phyloP scores from a whole-genome alignment of 352 stramenopile species.

The Phytopythium chamaehyphon region DNA sequence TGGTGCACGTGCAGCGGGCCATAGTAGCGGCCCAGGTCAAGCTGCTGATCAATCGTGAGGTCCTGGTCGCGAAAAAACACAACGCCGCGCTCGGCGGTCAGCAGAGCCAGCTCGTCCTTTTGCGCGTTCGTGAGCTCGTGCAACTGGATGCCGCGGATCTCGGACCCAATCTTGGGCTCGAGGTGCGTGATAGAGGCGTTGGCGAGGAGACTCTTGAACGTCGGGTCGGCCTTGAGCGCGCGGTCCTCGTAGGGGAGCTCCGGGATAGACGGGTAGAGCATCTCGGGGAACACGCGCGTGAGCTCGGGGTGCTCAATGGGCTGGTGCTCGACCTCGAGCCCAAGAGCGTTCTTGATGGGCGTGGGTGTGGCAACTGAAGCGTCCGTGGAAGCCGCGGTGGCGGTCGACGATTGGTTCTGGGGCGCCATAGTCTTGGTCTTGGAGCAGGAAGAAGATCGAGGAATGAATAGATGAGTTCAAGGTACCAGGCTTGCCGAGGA shows the following conservation, averaged over 20 bases:
- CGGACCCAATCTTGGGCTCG: constrained; percentile 19
- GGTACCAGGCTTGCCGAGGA: too few relatives aligned
- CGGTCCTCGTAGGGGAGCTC: constrained; percentile 25
- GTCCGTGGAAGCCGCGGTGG: background rate
- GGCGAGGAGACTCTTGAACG: constrained; percentile 26
- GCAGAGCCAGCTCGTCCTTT: constrained; percentile 14
- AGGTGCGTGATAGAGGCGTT: constrained; percentile 15
- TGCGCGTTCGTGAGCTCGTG: constrained; percentile 26
- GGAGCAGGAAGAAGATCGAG: background rate
- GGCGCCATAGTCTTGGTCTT: constrained; percentile 9
- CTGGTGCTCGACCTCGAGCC: constrained; percentile 9
- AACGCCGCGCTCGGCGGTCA: constrained; percentile 11
- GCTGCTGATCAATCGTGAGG: constrained; percentile 14
- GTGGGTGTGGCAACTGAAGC: background rate
- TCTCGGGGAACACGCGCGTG: constrained; percentile 16
- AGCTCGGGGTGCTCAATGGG: constrained; percentile 16
- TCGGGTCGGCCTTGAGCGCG: constrained; percentile 23
- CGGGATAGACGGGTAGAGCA: constrained; percentile 25
- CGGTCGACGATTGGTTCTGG: constrained; percentile 14
- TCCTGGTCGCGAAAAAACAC: constrained; percentile 20
- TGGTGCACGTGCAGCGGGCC: constrained; percentile 28
- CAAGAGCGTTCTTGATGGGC: constrained; percentile 24
- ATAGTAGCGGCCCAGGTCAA: constrained; percentile 22
- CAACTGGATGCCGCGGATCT: constrained; percentile 22
- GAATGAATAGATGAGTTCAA: background rate